A percentile compares a stretch with the other conserved stretches of the same genome.
Conservation (phyloP, 1,284 basidiomycete species). For the Pulveroboletus sp. region DNA sequence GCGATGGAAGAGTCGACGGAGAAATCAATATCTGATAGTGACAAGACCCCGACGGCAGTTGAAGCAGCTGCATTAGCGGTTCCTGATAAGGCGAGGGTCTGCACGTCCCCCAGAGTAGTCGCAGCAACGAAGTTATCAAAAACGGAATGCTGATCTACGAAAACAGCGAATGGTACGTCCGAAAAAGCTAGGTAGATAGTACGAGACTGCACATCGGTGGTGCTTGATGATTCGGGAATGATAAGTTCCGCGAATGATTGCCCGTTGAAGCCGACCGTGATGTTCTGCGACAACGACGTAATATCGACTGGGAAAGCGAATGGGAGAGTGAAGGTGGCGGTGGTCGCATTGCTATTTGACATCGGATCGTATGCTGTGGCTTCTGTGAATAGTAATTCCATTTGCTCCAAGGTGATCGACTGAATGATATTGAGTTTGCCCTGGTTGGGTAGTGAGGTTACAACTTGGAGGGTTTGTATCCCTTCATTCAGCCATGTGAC, state of each 20-base stretch:
- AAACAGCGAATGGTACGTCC: conserved; percentile 62
- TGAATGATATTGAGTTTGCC: conserved; percentile 67
- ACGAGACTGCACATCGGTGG: conserved; percentile 63
- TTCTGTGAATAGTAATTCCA: conserved; percentile 63
- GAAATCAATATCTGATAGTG: conserved; percentile 61
- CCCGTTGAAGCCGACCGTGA: conserved; percentile 57
- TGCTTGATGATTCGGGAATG: conserved; percentile 60
- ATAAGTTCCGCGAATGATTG: conserved; percentile 62
- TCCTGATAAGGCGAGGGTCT: conserved; percentile 61
- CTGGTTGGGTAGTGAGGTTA: conserved; percentile 65
- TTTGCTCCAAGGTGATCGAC: conserved; percentile 62
- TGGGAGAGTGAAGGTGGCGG: conserved; percentile 66
- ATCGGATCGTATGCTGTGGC: conserved; percentile 57
- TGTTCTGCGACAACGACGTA: conserved; percentile 59
- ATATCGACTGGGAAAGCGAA: conserved; percentile 76
- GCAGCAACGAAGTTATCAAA: conserved; percentile 72
- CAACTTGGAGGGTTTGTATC: conserved; percentile 65
- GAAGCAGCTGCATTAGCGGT: conserved; percentile 58
- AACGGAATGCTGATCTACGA: conserved; percentile 49
- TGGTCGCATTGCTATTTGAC: conserved; percentile 61
- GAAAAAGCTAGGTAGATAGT: conserved; percentile 66
- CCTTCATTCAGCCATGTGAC: conserved; percentile 78
- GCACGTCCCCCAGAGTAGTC: conserved; percentile 53
- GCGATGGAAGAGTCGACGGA: conserved; percentile 61
- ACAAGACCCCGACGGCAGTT: conserved; percentile 77